Conservation (phyloP, 805 yeast species). For the Teunomyces gatunensis region DNA sequence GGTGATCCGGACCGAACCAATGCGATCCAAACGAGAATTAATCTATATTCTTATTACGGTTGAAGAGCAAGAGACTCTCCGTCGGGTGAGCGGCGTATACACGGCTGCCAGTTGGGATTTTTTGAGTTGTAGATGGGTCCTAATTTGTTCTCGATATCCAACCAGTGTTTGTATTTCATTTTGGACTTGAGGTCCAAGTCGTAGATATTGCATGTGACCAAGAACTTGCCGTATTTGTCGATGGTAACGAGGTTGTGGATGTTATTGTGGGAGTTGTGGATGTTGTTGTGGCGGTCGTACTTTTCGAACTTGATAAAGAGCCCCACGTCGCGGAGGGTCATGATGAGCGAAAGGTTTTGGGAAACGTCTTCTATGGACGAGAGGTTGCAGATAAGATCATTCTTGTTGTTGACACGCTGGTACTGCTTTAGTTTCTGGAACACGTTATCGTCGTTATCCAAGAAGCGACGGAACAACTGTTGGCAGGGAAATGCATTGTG, state of each 20-base stretch:
- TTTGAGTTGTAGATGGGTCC: slow-evolving; percentile 30
- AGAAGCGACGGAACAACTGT: slow-evolving; percentile 30
- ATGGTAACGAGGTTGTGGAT: slow-evolving; percentile 22
- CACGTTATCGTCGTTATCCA: slow-evolving; percentile 27
- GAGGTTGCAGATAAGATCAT: slow-evolving; percentile 30
- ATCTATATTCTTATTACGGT: no score
- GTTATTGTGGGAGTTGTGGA: slow-evolving; percentile 30
- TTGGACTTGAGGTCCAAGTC: slow-evolving; percentile 51
- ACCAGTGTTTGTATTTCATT: slow-evolving; percentile 46
- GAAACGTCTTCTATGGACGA: slow-evolving; percentile 38
- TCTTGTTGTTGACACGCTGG: slow-evolving; percentile 32
- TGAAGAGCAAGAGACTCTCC: not conserved
- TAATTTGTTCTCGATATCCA: slow-evolving; percentile 38
- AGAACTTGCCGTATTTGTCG: slow-evolving; percentile 23
- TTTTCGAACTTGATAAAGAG: slow-evolving; percentile 42
- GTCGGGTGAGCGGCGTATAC: slow-evolving; percentile 17
- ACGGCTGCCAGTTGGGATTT: slow-evolving; percentile 29
- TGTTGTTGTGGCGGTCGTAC: slow-evolving; percentile 23
- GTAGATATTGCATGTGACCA: slow-evolving; percentile 38
- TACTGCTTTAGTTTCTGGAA: slow-evolving; percentile 33
- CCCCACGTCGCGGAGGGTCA: slow-evolving; percentile 60
- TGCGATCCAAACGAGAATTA: not conserved
- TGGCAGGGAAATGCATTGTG: slow-evolving; percentile 32
- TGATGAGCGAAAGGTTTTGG: slow-evolving; percentile 39
- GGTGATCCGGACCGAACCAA: not conserved